Evolutionary conservation across 768 basidiomycete genomes (phyloP).

Genomic region (Mycena indigotica): DNA sequence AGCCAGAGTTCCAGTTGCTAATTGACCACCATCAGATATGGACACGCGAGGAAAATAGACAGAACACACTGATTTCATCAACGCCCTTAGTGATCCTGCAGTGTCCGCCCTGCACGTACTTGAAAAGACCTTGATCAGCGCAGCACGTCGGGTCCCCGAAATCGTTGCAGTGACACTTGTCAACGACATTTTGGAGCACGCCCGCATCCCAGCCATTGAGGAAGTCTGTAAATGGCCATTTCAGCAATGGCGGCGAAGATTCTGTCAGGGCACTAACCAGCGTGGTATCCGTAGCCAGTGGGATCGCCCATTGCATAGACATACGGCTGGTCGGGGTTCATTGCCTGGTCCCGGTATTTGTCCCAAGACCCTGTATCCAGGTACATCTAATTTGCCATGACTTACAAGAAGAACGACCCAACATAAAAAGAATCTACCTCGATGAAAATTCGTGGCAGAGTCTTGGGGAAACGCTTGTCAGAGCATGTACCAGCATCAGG

Average conservation of each 20-base stretch:
- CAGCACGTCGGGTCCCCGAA: slow-evolving; percentile 29
- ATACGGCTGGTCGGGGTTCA: slow-evolving; percentile 34
- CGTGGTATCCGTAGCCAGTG: slow-evolving; percentile 43
- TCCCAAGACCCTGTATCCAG: slow-evolving; percentile 30
- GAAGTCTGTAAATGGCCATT: background rate
- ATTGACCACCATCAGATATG: background rate
- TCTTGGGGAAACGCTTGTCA: slow-evolving; percentile 39
- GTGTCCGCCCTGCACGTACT: slow-evolving; percentile 18
- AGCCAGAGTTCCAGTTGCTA: slow-evolving; percentile 19
- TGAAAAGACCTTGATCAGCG: slow-evolving; percentile 25
- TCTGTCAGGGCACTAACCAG: slow-evolving; percentile 35
- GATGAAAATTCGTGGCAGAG: slow-evolving; percentile 45
- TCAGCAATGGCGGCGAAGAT: background rate
- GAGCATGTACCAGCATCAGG: slow-evolving; percentile 43
- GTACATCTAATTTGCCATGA: slow-evolving; percentile 23
- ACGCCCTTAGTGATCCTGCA: slow-evolving; percentile 26
- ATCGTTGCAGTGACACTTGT: slow-evolving; percentile 30
- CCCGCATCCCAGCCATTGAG: slow-evolving; percentile 39
- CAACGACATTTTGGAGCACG: slow-evolving; percentile 40
- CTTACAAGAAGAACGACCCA: background rate
- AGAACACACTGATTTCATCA: slow-evolving; percentile 22
- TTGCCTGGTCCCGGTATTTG: slow-evolving; percentile 24
- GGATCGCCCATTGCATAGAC: slow-evolving; percentile 35
- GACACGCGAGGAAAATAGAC: background rate
- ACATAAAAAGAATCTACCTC: slow-evolving; percentile 28